phyloP scores from a whole-genome alignment of 768 basidiomycete genomes.

The Mycena polygramma region DNA sequence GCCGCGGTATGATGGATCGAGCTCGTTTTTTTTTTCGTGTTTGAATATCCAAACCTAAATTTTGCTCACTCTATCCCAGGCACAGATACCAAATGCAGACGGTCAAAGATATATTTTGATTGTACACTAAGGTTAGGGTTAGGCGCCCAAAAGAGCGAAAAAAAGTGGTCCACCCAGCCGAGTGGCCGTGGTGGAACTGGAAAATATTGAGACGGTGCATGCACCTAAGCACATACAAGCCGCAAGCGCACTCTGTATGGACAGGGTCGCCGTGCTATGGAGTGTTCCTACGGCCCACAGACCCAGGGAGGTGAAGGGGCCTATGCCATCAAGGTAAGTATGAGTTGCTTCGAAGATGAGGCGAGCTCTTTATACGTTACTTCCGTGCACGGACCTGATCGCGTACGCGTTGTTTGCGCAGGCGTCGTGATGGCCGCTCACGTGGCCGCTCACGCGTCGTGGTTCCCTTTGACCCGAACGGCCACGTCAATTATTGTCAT shows the following conservation, averaged over 20 bases:
- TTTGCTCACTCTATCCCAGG: no score
- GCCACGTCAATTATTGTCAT: neutral
- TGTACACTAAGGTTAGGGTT: no score
- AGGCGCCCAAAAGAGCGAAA: no score
- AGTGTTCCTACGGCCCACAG: slow-evolving; percentile 42
- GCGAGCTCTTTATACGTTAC: slow-evolving; percentile 53
- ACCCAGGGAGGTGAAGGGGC: slow-evolving; percentile 37
- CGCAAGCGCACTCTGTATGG: slow-evolving; percentile 67
- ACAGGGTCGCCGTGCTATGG: slow-evolving; percentile 83
- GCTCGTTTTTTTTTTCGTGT: no score
- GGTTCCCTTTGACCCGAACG: neutral
- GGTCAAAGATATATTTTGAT: slow-evolving; percentile 19
- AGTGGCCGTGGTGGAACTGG: no score
- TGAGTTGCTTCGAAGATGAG: slow-evolving; percentile 61
- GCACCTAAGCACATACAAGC: slow-evolving; percentile 80
- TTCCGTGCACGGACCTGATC: slow-evolving; percentile 1
- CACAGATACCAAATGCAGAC: neutral
- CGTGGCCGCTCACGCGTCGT: neutral
- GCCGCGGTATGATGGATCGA: no score
- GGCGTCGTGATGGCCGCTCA: neutral
- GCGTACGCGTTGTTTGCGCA: slow-evolving; percentile 10
- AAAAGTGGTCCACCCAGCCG: no score
- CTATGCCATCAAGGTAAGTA: slow-evolving; percentile 40
- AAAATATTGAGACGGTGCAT: no score
- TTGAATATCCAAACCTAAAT: no score